Evolutionary conservation across 2,329 filamentous ascomycete genomes (phyloP).

Genomic region (Alternaria alternata): DNA sequence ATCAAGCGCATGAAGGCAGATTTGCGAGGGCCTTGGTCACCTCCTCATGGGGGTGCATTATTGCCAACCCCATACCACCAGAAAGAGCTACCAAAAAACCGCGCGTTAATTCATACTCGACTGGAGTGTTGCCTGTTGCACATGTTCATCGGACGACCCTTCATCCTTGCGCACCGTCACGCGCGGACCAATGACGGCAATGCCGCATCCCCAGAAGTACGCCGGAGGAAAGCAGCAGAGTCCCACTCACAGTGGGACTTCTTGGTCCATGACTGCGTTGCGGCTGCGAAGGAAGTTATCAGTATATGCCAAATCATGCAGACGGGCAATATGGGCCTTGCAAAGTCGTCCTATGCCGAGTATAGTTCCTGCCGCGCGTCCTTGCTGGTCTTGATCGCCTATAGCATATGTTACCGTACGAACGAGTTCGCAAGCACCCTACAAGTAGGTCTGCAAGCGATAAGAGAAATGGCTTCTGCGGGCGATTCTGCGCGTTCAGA

Average conservation of each 20-base stretch:
- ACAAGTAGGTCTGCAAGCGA: slow-evolving; percentile 14
- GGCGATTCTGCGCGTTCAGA: slow-evolving; percentile 23
- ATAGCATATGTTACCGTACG: slow-evolving; percentile 18
- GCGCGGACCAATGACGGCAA: slow-evolving; percentile 1
- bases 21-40: slow-evolving; percentile 9
- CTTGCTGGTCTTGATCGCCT: slow-evolving; percentile 20
- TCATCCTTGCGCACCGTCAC: slow-evolving; percentile 22
- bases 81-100: neutral
- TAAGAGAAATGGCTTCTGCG: slow-evolving; percentile 21
- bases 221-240: neutral
- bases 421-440: slow-evolving; percentile 18
- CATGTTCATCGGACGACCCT: slow-evolving; percentile 25
- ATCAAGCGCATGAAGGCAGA: slow-evolving; percentile 14
- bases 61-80: neutral
- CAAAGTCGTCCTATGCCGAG: slow-evolving; percentile 21
- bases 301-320: slow-evolving; percentile 16
- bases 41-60: neutral
- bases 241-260: slow-evolving; percentile 9
- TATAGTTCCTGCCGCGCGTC: slow-evolving; percentile 24
- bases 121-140: slow-evolving; percentile 21
- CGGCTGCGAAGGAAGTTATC: slow-evolving; percentile 19
- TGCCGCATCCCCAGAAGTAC: neutral
- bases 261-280: slow-evolving; percentile 19
- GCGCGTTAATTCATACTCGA: slow-evolving; percentile 10
- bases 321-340: slow-evolving; percentile 19